phyloP scores from a whole-genome alignment of 495 filamentous ascomycete genomes.

The Annulohypoxylon stygium region DNA sequence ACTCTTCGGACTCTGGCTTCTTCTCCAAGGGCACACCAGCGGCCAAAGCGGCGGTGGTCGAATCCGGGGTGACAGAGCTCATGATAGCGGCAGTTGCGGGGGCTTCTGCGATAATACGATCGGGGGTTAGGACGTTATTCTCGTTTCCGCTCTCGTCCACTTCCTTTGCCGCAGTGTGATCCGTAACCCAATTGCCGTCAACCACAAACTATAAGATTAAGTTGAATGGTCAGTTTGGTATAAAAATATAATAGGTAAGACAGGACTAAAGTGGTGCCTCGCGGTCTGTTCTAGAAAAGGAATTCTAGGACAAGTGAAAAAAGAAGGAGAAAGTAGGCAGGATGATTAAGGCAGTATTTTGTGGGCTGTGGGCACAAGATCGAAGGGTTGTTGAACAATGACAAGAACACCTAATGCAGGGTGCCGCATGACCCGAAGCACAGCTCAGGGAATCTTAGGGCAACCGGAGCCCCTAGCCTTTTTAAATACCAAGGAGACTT shows the following conservation, averaged over 20 bases:
- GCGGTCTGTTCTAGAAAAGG: conserved; percentile 19
- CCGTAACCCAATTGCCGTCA: conserved; percentile 86
- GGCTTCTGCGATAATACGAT: conserved; percentile 70
- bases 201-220: conserved; percentile 80
- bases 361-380: conserved; percentile 13
- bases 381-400: conserved; percentile 31
- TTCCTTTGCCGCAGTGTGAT: conserved; percentile 82
- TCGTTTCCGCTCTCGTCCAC: conserved; percentile 80
- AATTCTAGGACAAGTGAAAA: conserved; percentile 15
- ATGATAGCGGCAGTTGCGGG: conserved; percentile 66
- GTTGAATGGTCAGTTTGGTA: conserved; percentile 31
- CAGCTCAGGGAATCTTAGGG: neutral
- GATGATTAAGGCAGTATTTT: conserved; percentile 7
- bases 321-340: neutral
- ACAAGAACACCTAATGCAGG: conserved; percentile 40
- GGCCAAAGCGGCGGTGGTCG: conserved; percentile 55
- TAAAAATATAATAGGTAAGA: conserved; percentile 16
- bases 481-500: conserved; percentile 22
- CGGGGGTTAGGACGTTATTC: conserved; percentile 87
- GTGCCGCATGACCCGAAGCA: conserved; percentile 38
- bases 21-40: conserved; percentile 51
- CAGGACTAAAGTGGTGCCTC: conserved; percentile 7
- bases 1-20: conserved; percentile 50
- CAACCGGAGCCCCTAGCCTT: conserved; percentile 13
- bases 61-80: conserved; percentile 52